Conservation (phyloP, 2,329 filamentous ascomycete genomes). For the Pleoardoris graminearum region DNA sequence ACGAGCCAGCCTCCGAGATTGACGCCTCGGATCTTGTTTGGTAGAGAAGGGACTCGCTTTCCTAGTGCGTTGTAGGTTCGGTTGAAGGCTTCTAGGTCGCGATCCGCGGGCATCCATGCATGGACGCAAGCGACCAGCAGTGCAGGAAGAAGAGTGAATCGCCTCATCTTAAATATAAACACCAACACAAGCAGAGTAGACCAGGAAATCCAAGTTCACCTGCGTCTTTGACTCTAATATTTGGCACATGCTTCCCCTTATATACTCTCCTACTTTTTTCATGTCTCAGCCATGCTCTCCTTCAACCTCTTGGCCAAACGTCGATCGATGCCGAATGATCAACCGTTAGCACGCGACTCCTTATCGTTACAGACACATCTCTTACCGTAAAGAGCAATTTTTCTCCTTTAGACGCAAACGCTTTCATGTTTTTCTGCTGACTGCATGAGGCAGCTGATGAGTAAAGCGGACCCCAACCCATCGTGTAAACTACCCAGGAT, state of each 20-base stretch:
- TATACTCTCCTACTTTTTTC: background rate
- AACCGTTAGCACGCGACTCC: background rate
- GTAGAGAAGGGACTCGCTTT: constrained; percentile 1
- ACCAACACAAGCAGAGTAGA: background rate
- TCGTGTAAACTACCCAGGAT: background rate
- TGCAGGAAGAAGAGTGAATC: background rate
- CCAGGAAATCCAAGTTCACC: background rate
- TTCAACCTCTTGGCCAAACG: background rate
- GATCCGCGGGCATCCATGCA: constrained; percentile 6
- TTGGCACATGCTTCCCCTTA: background rate
- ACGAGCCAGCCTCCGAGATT: constrained; percentile 59
- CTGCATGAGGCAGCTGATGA: background rate
- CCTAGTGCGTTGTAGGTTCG: background rate
- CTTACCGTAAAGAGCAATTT: background rate
- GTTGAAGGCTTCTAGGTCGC: constrained; percentile 6
- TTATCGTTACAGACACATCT: too few relatives aligned
- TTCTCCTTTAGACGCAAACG: background rate
- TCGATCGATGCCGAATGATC: too few relatives aligned
- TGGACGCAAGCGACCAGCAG: background rate
- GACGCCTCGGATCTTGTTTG: constrained; percentile 57
- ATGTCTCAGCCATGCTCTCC: background rate
- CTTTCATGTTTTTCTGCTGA: background rate
- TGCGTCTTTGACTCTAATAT: background rate
- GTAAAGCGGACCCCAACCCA: background rate
- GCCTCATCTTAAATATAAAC: background rate